A percentile compares a stretch with the other conserved stretches of the same genome.
phyloP scores from a whole-genome alignment of 306 rosid species.

The Acacia confusa region DNA sequence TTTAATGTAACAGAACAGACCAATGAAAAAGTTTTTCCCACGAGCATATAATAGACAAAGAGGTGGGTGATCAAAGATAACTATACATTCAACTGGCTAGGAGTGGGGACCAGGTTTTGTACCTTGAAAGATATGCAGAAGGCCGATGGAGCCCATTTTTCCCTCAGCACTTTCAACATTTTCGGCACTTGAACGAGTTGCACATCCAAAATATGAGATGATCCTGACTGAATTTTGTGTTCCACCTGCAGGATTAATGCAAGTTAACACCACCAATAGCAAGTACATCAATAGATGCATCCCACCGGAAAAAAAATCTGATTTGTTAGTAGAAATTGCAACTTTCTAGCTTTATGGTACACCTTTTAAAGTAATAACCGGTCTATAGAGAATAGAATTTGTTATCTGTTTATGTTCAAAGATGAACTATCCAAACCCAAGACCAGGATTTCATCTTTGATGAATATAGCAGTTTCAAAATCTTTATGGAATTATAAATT shows the following conservation, averaged over 20 bases:
- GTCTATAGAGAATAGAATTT: neutral
- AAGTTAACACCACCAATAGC: slow-evolving; percentile 12
- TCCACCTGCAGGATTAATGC: slow-evolving; percentile 61
- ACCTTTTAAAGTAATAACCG: neutral
- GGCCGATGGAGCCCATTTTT: slow-evolving; percentile 78
- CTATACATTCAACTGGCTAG: neutral
- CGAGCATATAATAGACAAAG: neutral
- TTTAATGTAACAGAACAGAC: neutral
- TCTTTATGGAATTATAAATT: neutral
- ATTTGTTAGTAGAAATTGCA: neutral
- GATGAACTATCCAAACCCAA: slow-evolving; percentile 8
- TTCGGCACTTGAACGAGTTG: slow-evolving; percentile 90
- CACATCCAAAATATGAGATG: slow-evolving; percentile 72
- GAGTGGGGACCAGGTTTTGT: neutral
- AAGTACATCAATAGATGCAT: neutral
- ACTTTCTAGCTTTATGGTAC: slow-evolving; percentile 9
- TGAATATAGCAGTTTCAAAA: neutral
- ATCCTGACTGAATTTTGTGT: slow-evolving; percentile 90
- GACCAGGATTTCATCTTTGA: slow-evolving; percentile 7
- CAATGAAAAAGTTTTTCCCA: neutral
- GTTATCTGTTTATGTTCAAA: slow-evolving; percentile 8
- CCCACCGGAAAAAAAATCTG: neutral
- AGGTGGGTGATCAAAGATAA: neutral
- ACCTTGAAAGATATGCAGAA: slow-evolving; percentile 95
- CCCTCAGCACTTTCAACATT: slow-evolving; percentile 74